These are phyloP conservation scores for Aplosporella prunicola DNA, from an alignment of 2,329 filamentous ascomycete species.

Conservation along the genomic window DNA sequence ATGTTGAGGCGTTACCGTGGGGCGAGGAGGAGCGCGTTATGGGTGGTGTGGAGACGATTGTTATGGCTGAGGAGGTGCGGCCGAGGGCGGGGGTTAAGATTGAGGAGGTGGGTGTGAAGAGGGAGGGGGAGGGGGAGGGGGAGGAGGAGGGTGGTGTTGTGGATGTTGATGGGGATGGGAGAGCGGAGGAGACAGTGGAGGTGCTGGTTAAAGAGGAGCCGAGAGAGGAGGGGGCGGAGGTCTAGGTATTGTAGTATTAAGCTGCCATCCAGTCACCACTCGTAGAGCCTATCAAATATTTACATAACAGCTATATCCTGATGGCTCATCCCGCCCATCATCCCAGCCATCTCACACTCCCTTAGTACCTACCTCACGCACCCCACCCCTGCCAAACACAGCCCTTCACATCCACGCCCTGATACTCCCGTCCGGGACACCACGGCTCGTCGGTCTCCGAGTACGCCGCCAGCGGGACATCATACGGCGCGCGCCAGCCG, in stretches of 20 bases:
- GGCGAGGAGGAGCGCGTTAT: conserved; percentile 62
- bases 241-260: too few relatives aligned
- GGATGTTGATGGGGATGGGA: background rate
- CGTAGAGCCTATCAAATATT: background rate
- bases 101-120: conserved; percentile 28
- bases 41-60: conserved; percentile 71
- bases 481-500: conserved; percentile 74
- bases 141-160: background rate
- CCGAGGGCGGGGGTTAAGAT: conserved; percentile 32
- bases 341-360: too few relatives aligned
- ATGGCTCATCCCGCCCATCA: too few relatives aligned
- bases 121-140: background rate
- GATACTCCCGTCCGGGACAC: conserved; percentile 44
- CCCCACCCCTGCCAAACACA: background rate
- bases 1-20: conserved; percentile 65
- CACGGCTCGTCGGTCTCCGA: conserved; percentile 57
- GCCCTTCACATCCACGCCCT: conserved; percentile 1
- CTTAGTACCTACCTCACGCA: too few relatives aligned
- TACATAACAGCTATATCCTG: background rate
- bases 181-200: background rate
- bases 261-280: too few relatives aligned
- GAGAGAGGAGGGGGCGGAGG: too few relatives aligned
- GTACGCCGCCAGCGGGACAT: conserved; percentile 63
- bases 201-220: background rate
- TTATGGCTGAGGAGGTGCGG: conserved; percentile 59